Conservation (phyloP, 73 alveolate species). For the Paramecium octaurelia region DNA sequence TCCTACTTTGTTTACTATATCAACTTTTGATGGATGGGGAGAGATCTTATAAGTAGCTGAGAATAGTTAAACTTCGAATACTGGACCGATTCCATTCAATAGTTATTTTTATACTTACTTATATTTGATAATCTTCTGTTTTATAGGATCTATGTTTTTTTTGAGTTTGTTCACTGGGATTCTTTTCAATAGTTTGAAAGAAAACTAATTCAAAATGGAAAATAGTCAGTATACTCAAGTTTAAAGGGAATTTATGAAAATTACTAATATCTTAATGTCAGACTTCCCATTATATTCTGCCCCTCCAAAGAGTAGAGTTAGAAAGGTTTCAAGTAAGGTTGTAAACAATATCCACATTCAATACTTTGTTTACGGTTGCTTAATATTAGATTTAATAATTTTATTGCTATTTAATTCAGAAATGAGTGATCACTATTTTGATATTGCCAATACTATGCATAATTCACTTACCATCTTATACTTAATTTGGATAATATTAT, state of each 20-base stretch:
- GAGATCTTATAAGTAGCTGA: constrained; percentile 15
- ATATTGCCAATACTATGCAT: background rate
- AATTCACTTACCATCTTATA: background rate
- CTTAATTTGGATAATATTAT: background rate
- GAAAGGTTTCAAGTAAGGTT: background rate
- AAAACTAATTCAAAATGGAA: background rate
- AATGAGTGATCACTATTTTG: background rate
- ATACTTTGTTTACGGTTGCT: background rate
- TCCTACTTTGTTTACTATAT: constrained; percentile 7
- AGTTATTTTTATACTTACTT: background rate
- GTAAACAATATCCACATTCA: background rate
- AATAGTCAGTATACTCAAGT: background rate
- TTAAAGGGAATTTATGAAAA: background rate
- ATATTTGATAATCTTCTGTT: background rate
- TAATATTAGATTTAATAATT: background rate
- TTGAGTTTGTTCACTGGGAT: background rate
- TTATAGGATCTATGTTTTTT: constrained; percentile 22
- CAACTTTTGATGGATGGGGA: constrained; percentile 45
- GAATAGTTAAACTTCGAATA: background rate
- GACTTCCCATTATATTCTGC: background rate
- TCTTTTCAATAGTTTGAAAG: background rate
- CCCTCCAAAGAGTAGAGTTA: background rate
- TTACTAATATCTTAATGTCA: background rate
- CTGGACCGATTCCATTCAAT: background rate
- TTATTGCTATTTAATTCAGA: background rate